phyloP scores from a whole-genome alignment of 164 flowering plant species.

The Malania oleifera region DNA sequence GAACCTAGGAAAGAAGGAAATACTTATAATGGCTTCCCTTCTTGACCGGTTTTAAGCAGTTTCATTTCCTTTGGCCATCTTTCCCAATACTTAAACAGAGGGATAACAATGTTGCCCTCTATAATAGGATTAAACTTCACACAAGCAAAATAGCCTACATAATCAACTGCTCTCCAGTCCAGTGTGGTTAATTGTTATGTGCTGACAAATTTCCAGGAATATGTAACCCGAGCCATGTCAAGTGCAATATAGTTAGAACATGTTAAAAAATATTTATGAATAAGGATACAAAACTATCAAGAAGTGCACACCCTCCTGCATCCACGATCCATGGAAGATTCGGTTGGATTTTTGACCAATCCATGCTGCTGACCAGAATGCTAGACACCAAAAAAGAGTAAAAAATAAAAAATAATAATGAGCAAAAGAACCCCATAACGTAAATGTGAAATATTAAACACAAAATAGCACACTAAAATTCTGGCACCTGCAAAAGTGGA shows the following conservation, averaged over 20 bases:
- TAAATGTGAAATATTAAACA: no score
- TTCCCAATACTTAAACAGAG: no score
- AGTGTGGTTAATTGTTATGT: not conserved
- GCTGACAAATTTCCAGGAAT: not conserved
- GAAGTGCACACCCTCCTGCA: conserved; percentile 5
- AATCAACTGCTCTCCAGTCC: no score
- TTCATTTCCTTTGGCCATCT: no score
- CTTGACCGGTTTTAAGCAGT: not conserved
- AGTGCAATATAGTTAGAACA: not conserved
- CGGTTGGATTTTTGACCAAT: conserved; percentile 1
- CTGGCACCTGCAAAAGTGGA: no score
- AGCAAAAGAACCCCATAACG: no score
- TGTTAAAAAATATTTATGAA: not conserved
- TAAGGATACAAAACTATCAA: conserved; percentile 1
- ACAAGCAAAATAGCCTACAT: no score
- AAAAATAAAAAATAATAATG: no score
- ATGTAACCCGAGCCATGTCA: not conserved
- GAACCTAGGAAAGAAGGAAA: not conserved
- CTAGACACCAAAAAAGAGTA: not conserved
- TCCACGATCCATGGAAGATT: conserved; percentile 3
- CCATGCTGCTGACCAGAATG: conserved; percentile 4
- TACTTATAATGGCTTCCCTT: not conserved
- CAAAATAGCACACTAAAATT: no score
- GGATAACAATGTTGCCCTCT: no score
- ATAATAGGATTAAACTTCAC: no score